A percentile compares a stretch with the other conserved stretches of the same genome.
Conservation (phyloP, 768 basidiomycete genomes). For the Pleurotus eryngii region DNA sequence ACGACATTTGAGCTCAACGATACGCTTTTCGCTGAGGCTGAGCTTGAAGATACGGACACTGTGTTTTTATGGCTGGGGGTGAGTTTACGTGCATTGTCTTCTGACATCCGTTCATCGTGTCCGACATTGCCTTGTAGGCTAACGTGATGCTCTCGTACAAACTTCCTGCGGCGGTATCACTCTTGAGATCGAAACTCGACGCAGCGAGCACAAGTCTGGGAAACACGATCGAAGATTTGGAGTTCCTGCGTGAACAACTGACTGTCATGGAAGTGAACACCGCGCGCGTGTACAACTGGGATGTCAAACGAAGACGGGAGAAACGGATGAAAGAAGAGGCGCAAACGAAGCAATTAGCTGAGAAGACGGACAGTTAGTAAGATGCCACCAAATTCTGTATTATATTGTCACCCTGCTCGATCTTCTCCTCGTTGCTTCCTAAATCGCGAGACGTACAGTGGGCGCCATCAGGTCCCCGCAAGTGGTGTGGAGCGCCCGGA, state of each 20-base stretch:
- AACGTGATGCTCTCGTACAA: slow-evolving; percentile 98
- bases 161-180: slow-evolving; percentile 67
- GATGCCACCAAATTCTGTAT: neutral
- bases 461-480: too few relatives aligned
- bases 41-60: slow-evolving; percentile 80
- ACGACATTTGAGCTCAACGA: slow-evolving; percentile 96
- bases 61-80: slow-evolving; percentile 97
- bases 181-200: slow-evolving; percentile 72
- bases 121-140: slow-evolving; percentile 49
- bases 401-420: neutral
- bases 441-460: too few relatives aligned
- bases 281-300: slow-evolving; percentile 95
- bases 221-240: slow-evolving; percentile 82
- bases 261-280: slow-evolving; percentile 97
- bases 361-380: slow-evolving; percentile 1
- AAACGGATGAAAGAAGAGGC: slow-evolving; percentile 38
- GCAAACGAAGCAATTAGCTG: slow-evolving; percentile 2
- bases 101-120: too few relatives aligned
- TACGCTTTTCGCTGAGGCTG: slow-evolving; percentile 90
- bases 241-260: slow-evolving; percentile 90
- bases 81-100: slow-evolving; percentile 24
- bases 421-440: too few relatives aligned
- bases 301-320: slow-evolving; percentile 79
- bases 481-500: too few relatives aligned
- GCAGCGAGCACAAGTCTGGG: slow-evolving; percentile 63